A percentile compares a stretch with the other conserved stretches of the same genome.
Evolutionary conservation across 2,329 filamentous ascomycete genomes (phyloP).

Genomic region (Cladosporium sp.): DNA sequence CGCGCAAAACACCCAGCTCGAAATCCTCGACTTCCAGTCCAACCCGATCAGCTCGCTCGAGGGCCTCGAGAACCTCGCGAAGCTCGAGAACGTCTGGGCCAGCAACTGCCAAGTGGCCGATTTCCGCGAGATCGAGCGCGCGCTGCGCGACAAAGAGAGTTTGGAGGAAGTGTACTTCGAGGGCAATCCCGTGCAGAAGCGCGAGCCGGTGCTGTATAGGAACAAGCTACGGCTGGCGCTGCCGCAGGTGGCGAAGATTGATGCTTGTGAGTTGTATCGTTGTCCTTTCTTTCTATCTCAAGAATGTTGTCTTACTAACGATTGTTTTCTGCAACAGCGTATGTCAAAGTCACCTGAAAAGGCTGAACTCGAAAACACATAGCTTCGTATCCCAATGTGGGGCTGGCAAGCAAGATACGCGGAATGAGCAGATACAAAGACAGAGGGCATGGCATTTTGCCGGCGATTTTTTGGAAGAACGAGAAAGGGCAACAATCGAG

Average conservation of each 20-base stretch:
- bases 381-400: not conserved
- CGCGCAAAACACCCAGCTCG: slow-evolving; percentile 56
- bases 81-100: slow-evolving; percentile 91
- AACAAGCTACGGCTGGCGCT: slow-evolving; percentile 90
- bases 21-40: slow-evolving; percentile 83
- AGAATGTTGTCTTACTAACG: not conserved
- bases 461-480: not conserved
- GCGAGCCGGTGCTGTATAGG: slow-evolving; percentile 79
- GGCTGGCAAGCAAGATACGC: not conserved
- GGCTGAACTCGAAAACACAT: too few species aligned
- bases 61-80: slow-evolving; percentile 67
- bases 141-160: slow-evolving; percentile 75
- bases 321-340: not conserved
- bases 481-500: not conserved
- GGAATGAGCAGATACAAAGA: not conserved
- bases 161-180: slow-evolving; percentile 95
- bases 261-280: slow-evolving; percentile 76
- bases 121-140: slow-evolving; percentile 79
- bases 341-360: slow-evolving; percentile 19
- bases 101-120: slow-evolving; percentile 81
- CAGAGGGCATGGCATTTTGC: not conserved
- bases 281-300: not conserved
- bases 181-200: slow-evolving; percentile 83
- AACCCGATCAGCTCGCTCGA: slow-evolving; percentile 78
- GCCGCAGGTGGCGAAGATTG: slow-evolving; percentile 88